Evolutionary conservation across 495 filamentous ascomycete species (phyloP), one percentile per base, ranked within the genome.

Genomic region (Penicillium angulare): DNA sequence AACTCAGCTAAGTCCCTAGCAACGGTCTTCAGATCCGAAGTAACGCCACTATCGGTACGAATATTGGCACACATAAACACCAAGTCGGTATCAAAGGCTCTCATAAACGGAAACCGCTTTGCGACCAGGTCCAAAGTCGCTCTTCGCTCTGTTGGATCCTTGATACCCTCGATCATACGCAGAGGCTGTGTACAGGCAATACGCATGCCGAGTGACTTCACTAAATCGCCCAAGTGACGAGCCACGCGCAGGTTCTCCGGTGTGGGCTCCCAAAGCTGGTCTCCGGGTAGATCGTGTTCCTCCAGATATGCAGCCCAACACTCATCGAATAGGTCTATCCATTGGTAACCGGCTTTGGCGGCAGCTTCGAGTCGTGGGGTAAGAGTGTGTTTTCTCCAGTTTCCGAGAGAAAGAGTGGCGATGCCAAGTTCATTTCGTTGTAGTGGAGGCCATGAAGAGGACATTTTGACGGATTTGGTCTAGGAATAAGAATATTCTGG

Each of bases 321-420:
- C 18, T 71, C 66, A 39, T 71, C 68, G 36, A 71, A 71, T 4
- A 71, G 53, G 39, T 69, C 68, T 47, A 71, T 69, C 52, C 59
- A 60, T 50, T 60, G 35, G 41, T 64, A 71, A 1, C 68, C 66
- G 0, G 61, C 58, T 46, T 59, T 47, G 3, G 66, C 65, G 5
- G 68, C 68, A 41, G 59, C 62, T 44, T 61, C 42, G 13, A 71
- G 52, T 18, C 66, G 56, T 3, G 64, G 58, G 17, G 49, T 41
- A 12, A 71, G 59, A 1, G 21, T 48, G 43, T 71, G 68, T 23
- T 58, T 43, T 32, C 56, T 39, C 51, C 56, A 63, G 35, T 64
- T 71, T 13, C 66, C 68, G 5, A 69, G 60, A 40, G 66, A 69
- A 27, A 71, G 39, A 0, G 65, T 67, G 27, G 66, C 64, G 20